These are phyloP conservation scores for Tilletia indica DNA, from an alignment of 1,284 basidiomycete species.

Conservation along the genomic window DNA sequence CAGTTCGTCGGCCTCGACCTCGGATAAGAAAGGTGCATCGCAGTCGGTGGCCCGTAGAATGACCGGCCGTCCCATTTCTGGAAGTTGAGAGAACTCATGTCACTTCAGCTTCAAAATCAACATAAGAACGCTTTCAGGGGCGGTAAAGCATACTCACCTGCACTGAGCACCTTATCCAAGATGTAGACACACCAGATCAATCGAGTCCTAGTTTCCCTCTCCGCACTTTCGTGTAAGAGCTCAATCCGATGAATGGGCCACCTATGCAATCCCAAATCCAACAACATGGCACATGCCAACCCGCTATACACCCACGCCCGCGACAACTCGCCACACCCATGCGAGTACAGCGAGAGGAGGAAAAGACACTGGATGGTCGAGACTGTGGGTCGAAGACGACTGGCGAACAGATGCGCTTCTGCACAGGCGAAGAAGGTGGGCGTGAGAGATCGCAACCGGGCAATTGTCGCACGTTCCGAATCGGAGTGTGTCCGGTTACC, in stretches of 20 bases:
- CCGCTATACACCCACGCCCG: constrained; percentile 57
- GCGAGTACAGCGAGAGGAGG: constrained; percentile 58
- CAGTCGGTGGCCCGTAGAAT: constrained; percentile 56
- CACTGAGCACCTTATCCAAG: constrained; percentile 57
- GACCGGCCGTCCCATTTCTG: constrained; percentile 58
- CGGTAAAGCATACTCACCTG: background rate
- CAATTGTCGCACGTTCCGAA: background rate
- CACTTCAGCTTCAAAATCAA: background rate
- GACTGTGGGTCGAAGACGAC: constrained; percentile 36
- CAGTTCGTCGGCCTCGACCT: constrained; percentile 57
- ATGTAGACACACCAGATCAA: constrained; percentile 59
- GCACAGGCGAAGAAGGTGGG: constrained; percentile 21
- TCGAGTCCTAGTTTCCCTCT: constrained; percentile 55
- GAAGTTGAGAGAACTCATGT: constrained; percentile 22
- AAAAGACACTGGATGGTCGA: constrained; percentile 56
- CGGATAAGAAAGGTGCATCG: constrained; percentile 56
- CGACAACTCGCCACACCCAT: constrained; percentile 58
- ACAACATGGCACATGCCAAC: constrained; percentile 57
- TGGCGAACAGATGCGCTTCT: constrained; percentile 38
- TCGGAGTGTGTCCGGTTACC: too few relatives aligned
- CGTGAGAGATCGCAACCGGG: background rate
- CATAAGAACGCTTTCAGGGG: too few relatives aligned
- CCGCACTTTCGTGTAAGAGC: constrained; percentile 39
- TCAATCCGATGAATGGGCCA: constrained; percentile 39
- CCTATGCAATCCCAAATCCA: constrained; percentile 58